Percentiles rank a stretch among this genome's conserved stretches.
Conservation (phyloP, 257 asterid genomes). For the Buddleja alternifolia region DNA sequence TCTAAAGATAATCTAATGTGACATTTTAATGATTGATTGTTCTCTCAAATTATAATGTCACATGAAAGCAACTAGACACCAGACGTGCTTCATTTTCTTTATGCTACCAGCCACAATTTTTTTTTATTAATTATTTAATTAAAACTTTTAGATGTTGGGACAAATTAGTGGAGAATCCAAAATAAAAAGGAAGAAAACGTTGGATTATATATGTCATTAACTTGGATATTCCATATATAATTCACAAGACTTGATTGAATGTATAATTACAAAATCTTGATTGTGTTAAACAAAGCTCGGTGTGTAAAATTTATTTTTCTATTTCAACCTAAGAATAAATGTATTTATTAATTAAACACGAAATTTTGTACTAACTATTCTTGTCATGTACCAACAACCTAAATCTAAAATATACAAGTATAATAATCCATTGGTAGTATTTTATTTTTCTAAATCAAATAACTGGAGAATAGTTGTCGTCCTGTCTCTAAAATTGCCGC, state of each 20-base stretch:
- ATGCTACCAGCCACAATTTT: constrained; percentile 20
- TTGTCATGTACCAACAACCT: constrained; percentile 36
- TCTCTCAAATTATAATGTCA: constrained; percentile 6
- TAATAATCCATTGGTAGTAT: background rate
- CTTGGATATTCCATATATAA: no score
- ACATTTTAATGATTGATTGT: background rate
- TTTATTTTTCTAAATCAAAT: background rate
- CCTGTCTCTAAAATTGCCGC: constrained; percentile 32
- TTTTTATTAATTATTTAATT: background rate
- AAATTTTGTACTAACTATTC: background rate
- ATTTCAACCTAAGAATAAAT: background rate
- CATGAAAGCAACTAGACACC: constrained; percentile 18
- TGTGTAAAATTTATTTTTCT: background rate
- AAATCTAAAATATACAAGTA: background rate
- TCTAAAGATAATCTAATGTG: background rate
- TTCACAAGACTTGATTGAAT: no score
- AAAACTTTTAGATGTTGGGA: background rate
- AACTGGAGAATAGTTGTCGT: constrained; percentile 32
- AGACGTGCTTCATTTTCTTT: background rate
- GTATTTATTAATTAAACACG: constrained; percentile 2
- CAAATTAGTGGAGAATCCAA: background rate
- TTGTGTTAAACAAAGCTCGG: no score
- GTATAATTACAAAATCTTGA: no score
- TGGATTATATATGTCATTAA: no score
- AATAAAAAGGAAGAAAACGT: no score